These are phyloP conservation scores for Penicillium paneum DNA, from an alignment of 2,329 filamentous ascomycete genomes.

Conservation along the genomic window DNA sequence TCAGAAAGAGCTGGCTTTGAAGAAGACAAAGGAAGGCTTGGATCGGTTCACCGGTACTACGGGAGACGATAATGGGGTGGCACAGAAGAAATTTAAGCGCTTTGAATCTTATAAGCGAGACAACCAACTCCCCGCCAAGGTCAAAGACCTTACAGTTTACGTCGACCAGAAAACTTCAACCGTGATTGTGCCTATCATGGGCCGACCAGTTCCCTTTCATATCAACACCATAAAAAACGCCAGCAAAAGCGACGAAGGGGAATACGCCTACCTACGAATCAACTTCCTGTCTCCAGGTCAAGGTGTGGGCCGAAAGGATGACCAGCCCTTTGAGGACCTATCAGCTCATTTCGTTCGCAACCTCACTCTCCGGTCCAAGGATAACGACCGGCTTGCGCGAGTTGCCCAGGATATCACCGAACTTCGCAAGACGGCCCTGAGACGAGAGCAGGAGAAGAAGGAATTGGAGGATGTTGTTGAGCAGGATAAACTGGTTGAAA, in stretches of 20 bases:
- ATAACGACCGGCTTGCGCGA: slow-evolving; percentile 82
- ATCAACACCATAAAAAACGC: slow-evolving; percentile 99
- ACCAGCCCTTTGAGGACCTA: slow-evolving; percentile 95
- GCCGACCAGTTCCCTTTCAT: slow-evolving; percentile 93
- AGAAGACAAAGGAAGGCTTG: slow-evolving; percentile 87
- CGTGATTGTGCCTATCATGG: slow-evolving; percentile 93
- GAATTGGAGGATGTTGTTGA: slow-evolving; percentile 99
- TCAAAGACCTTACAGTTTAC: slow-evolving; percentile 82
- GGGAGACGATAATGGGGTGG: slow-evolving; percentile 79
- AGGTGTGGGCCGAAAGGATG: slow-evolving; percentile 93
- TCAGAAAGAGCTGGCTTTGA: slow-evolving; percentile 81
- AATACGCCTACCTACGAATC: slow-evolving; percentile 90
- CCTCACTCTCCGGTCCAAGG: slow-evolving; percentile 87
- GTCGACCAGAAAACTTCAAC: slow-evolving; percentile 89
- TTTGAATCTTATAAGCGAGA: slow-evolving; percentile 99
- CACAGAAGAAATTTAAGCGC: slow-evolving; percentile 97
- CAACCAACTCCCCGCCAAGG: slow-evolving; percentile 79
- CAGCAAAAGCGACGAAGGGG: slow-evolving; percentile 93
- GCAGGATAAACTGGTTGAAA: slow-evolving; percentile 94
- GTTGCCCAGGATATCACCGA: slow-evolving; percentile 92
- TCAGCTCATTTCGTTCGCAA: slow-evolving; percentile 94
- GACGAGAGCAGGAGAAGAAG: slow-evolving; percentile 97
- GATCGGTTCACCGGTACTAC: slow-evolving; percentile 82
- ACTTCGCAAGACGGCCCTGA: slow-evolving; percentile 86
- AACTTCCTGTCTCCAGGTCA: slow-evolving; percentile 97